These are phyloP conservation scores for Leccinum olivaceopallidum DNA, from an alignment of 768 basidiomycete genomes.

Conservation along the genomic window DNA sequence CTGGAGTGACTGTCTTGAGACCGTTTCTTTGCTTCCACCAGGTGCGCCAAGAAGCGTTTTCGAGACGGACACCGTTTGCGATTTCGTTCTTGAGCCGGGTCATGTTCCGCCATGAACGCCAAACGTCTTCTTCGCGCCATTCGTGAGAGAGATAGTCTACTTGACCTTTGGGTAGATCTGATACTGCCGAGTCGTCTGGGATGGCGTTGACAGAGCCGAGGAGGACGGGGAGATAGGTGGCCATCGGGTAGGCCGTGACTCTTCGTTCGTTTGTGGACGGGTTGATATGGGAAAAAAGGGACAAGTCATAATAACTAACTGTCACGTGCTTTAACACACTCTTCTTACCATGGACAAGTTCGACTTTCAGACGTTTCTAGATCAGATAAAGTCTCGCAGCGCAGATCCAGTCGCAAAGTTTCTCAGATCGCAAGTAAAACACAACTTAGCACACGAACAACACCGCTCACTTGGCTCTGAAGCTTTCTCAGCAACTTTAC, in stretches of 20 bases:
- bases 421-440: constrained; percentile 81
- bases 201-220: constrained; percentile 61
- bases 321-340: constrained; percentile 13
- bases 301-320: too few relatives aligned
- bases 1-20: constrained; percentile 91
- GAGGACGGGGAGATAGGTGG: constrained; percentile 70
- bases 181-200: constrained; percentile 78
- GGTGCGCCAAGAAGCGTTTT: constrained; percentile 98
- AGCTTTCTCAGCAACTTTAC: constrained; percentile 94
- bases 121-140: constrained; percentile 98
- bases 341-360: constrained; percentile 50
- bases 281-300: neutral
- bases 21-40: constrained; percentile 99
- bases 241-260: constrained; percentile 39
- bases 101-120: constrained; percentile 98
- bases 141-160: constrained; percentile 99
- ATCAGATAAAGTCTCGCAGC: constrained; percentile 85
- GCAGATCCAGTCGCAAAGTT: constrained; percentile 96
- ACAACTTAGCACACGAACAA: neutral
- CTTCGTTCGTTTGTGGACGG: neutral
- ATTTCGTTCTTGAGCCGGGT: constrained; percentile 98
- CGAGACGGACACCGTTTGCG: constrained; percentile 89
- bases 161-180: constrained; percentile 86
- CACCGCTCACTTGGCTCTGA: neutral
- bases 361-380: constrained; percentile 93